Base-by-base conservation (phyloP, 176 grass and related monocot species). In the Guadua angustifolia region DNA sequence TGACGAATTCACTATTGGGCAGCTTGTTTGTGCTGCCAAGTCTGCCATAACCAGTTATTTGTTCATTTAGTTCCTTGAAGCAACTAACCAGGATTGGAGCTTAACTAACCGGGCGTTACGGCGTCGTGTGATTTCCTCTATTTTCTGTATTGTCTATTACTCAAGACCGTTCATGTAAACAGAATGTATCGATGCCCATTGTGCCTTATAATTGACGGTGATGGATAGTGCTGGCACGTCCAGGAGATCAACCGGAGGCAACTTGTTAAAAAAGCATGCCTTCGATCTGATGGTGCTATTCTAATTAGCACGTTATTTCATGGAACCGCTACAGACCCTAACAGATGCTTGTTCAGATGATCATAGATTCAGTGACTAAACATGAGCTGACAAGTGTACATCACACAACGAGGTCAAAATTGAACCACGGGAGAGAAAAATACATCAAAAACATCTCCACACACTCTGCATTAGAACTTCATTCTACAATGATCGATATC, bases 311-410 rank as follows among this genome's bases (percentile, higher is more conserved):
- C 24, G 12, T 29, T 13, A 29, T 6, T 15, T 1, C 60, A 2
- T 7, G 25, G 1, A 63, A 63, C 60, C n/a, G 25, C n/a, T 25
- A 12, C 57, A 12, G 29, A 66, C 5, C 32, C 33, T 66, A 9
- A 14, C 55, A 9, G 17, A 57, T 19, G 36, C 35, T 8, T 11
- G 35, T 76, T 68, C 40, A 18, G 13, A 58, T 69, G 19, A 49
- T 39, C 2, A 75, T 39, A 12, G 55, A 58, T 22, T 58, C 55
- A 18, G 15, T 24, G 15, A 74, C 24, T 72, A 73, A 38, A 82
- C 36, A 40, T 38, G 25, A 82, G 44, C 58, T 89, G 79, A 45
- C 58, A 78, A 8, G 1, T 71, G 56, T 51, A 78, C 40, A 58
- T 35, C 59, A 18, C 71, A 66, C 62, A 51, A 43, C 2, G 42